A percentile compares a stretch with the other conserved stretches of the same genome.
Evolutionary conservation across 2,329 filamentous ascomycete genomes (phyloP).

Genomic region (Waltergamsia citrina): DNA sequence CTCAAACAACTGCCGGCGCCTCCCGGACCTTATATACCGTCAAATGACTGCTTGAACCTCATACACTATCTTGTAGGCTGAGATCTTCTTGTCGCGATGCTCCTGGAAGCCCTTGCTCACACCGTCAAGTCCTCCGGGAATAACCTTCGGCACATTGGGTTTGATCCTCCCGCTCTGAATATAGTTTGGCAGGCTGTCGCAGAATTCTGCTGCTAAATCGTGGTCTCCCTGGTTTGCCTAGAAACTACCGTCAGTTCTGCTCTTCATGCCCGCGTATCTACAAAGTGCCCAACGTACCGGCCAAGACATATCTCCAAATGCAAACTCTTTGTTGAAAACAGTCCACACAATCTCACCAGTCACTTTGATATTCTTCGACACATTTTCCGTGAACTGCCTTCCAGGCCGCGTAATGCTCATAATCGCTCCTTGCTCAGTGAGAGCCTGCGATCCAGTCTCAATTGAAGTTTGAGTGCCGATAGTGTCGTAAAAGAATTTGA

Average conservation of each 20-base stretch:
- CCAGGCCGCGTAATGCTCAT: constrained; percentile 32
- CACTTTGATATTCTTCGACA: constrained; percentile 20
- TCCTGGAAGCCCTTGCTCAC: constrained; percentile 24
- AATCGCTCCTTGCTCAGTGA: too few species aligned
- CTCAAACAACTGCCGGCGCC: not conserved
- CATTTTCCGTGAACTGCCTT: constrained; percentile 25
- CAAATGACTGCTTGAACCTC: too few species aligned
- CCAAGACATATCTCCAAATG: constrained; percentile 23
- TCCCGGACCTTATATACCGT: not conserved
- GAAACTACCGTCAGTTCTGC: not conserved
- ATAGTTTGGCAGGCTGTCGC: constrained; percentile 21
- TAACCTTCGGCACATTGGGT: constrained; percentile 19
- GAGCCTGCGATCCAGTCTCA: constrained; percentile 16
- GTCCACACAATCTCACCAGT: constrained; percentile 33
- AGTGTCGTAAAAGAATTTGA: constrained; percentile 29
- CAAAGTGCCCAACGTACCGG: constrained; percentile 26
- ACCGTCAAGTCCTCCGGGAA: constrained; percentile 18
- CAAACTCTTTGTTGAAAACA: constrained; percentile 27
- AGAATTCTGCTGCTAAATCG: constrained; percentile 23
- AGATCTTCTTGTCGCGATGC: constrained; percentile 26
- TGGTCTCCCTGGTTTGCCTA: constrained; percentile 25
- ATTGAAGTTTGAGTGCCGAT: constrained; percentile 29
- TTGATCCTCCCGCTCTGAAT: constrained; percentile 22
- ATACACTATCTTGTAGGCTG: constrained; percentile 28
- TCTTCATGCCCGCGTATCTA: too few species aligned